Conservation (phyloP, 371 early-diverging fungal genomes). For the Saksenaea oblongispora region DNA sequence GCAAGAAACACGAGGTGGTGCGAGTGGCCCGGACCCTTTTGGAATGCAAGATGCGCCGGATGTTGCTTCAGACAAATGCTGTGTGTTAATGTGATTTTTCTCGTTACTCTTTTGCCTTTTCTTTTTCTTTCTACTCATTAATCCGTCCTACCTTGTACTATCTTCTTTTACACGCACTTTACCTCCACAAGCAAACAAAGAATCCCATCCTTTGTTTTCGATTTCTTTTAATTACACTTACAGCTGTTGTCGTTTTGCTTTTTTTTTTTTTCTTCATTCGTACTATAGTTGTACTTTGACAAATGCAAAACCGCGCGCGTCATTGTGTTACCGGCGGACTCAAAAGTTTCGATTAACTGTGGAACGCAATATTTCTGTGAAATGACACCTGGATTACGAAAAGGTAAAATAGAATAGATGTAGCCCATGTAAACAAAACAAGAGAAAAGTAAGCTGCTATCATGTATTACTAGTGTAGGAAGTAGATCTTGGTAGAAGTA, state of each 20-base stretch:
- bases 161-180: constrained; percentile 3
- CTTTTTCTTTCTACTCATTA: constrained; percentile 3
- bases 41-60: constrained; percentile 20
- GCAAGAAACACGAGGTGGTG: constrained; percentile 15
- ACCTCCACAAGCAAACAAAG: neutral
- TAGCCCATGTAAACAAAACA: no score
- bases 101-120: neutral
- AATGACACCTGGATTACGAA: neutral
- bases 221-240: neutral
- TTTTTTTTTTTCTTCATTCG: no score
- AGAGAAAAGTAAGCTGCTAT: no score
- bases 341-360: constrained; percentile 4
- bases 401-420: neutral
- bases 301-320: constrained; percentile 3
- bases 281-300: neutral
- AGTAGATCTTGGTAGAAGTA: no score
- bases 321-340: constrained; percentile 5
- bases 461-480: no score
- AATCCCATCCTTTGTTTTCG: neutral
- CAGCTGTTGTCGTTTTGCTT: neutral
- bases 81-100: constrained; percentile 21
- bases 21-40: constrained; percentile 10
- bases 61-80: constrained; percentile 22
- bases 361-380: neutral
- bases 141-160: constrained; percentile 2